These are phyloP conservation scores for Heliamphora pulchella DNA, from an alignment of 179 eudicot species.

Conservation along the genomic window DNA sequence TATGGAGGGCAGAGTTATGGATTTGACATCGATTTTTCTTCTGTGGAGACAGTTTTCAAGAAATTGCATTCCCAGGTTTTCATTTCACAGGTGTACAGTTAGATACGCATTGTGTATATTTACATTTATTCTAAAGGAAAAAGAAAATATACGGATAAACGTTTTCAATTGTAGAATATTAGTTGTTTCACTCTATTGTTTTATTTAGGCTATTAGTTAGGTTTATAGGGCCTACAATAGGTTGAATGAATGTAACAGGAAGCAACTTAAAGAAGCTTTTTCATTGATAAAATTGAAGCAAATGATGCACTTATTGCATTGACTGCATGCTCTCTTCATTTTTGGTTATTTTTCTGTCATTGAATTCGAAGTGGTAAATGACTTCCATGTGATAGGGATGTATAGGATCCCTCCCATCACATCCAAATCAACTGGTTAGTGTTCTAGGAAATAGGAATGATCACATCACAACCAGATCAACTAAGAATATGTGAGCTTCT, in stretches of 20 bases:
- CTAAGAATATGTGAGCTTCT: too few species aligned
- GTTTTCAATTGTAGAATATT: conserved; percentile 1
- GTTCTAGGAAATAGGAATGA: too few species aligned
- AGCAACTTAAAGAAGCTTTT: not conserved
- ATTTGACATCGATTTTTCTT: conserved; percentile 53
- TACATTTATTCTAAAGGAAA: not conserved
- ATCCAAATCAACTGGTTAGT: too few species aligned
- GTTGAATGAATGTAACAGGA: not conserved
- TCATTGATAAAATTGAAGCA: not conserved
- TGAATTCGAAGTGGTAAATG: too few species aligned
- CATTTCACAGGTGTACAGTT: conserved; percentile 20
- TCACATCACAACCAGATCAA: too few species aligned
- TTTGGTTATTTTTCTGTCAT: too few species aligned
- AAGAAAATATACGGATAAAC: not conserved
- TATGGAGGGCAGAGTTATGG: conserved; percentile 92
- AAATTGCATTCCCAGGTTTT: conserved; percentile 37
- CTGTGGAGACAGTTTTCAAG: conserved; percentile 56
- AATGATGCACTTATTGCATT: not conserved
- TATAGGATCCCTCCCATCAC: too few species aligned
- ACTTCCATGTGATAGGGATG: too few species aligned
- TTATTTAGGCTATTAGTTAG: not conserved
- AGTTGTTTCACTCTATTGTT: not conserved
- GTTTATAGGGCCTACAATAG: not conserved
- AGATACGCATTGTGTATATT: conserved; percentile 8
- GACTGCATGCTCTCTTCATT: not conserved